Conservation (phyloP, 2,329 filamentous ascomycete species). For the Clonostachys rosea region DNA sequence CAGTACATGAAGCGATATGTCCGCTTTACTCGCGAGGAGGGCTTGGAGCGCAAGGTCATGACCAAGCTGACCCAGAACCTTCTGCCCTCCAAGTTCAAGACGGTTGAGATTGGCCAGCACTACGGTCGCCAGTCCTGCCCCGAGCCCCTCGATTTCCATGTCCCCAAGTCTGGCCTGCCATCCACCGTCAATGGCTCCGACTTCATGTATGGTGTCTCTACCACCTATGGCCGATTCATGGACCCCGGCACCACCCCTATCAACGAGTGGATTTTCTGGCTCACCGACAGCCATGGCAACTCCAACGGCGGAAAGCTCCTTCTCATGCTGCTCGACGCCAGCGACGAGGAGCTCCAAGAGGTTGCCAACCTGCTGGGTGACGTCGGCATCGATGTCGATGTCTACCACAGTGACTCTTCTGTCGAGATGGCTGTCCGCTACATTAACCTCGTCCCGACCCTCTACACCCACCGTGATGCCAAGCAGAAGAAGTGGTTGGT, state of each 20-base stretch:
- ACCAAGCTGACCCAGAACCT: constrained; percentile 45
- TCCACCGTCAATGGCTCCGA: constrained; percentile 47
- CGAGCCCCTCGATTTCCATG: constrained; percentile 43
- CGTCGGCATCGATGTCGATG: constrained; percentile 51
- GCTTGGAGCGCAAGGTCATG: constrained; percentile 43
- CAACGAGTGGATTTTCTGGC: constrained; percentile 56
- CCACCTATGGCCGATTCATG: constrained; percentile 49
- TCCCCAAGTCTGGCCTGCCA: constrained; percentile 44
- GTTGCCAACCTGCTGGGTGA: constrained; percentile 38
- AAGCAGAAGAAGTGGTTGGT: constrained; percentile 53
- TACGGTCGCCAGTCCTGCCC: constrained; percentile 36
- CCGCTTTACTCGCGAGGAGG: constrained; percentile 39
- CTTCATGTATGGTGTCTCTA: constrained; percentile 56
- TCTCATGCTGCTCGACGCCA: constrained; percentile 48
- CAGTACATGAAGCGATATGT: constrained; percentile 54
- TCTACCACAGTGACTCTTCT: constrained; percentile 46
- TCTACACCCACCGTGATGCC: constrained; percentile 47
- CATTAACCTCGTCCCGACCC: constrained; percentile 46
- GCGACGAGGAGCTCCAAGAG: constrained; percentile 42
- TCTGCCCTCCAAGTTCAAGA: constrained; percentile 40
- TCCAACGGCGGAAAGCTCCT: constrained; percentile 54
- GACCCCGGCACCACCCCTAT: constrained; percentile 46
- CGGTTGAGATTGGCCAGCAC: constrained; percentile 38
- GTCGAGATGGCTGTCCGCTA: constrained; percentile 57
- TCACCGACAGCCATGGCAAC: constrained; percentile 49